Evolutionary conservation across 2,329 filamentous ascomycete species (phyloP).

Genomic region (Apiospora sp.): DNA sequence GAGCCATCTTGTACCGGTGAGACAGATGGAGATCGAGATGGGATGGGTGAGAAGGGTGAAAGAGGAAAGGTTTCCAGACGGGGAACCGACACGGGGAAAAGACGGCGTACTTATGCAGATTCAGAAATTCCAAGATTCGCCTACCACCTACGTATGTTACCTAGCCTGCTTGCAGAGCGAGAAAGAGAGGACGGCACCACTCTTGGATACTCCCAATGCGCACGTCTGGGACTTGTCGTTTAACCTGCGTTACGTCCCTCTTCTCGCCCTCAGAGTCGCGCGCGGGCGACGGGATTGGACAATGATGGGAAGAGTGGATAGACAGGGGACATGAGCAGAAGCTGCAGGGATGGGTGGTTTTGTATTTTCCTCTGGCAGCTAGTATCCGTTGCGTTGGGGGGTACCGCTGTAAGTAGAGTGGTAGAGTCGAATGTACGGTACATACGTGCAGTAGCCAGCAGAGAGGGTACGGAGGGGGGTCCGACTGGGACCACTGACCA

Average conservation of each 20-base stretch:
- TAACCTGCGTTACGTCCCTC: conserved; percentile 6
- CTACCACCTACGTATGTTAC: conserved; percentile 14
- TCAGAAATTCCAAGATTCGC: conserved; percentile 10
- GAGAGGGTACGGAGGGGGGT: background rate
- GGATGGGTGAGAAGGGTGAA: conserved; percentile 9
- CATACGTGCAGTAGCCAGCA: background rate
- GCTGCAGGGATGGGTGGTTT: background rate
- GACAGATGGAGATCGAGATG: background rate
- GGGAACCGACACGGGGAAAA: background rate
- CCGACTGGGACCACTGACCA: conserved; percentile 18
- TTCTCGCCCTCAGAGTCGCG: conserved; percentile 14
- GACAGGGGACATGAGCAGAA: conserved; percentile 1
- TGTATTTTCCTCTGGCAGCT: conserved; percentile 21
- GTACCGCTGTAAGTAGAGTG: background rate
- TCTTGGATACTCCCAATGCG: conserved; percentile 7
- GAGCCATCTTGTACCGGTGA: conserved; percentile 19
- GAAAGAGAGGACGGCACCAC: conserved; percentile 5
- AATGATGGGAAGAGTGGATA: background rate
- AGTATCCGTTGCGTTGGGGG: conserved; percentile 10
- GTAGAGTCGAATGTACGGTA: background rate
- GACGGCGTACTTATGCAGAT: conserved; percentile 18
- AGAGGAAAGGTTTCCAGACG: conserved; percentile 10
- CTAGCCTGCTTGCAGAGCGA: background rate
- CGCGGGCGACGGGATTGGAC: conserved; percentile 11
- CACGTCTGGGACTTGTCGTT: conserved; percentile 8